A percentile compares a stretch with the other conserved stretches of the same genome.
Evolutionary conservation across 2,329 filamentous ascomycete species (phyloP).

Genomic region (Aspergillus alliaceus): DNA sequence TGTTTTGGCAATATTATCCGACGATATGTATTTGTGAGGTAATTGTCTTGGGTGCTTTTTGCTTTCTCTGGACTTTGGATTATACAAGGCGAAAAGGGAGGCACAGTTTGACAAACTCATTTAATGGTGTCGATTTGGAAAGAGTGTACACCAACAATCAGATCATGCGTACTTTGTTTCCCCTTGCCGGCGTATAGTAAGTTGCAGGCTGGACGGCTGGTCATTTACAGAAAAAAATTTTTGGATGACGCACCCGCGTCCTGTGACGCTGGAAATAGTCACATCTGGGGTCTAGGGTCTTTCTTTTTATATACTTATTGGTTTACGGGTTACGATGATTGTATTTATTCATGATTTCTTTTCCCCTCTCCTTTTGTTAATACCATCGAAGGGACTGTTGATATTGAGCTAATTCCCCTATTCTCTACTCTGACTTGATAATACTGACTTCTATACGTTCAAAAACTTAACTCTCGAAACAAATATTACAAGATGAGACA

Average conservation of each 20-base stretch:
- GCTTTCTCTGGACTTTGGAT: background rate
- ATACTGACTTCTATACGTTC: too few relatives aligned
- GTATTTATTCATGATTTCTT: background rate
- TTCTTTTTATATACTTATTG: background rate
- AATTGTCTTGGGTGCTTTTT: background rate
- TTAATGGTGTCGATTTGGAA: background rate
- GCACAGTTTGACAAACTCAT: constrained; percentile 1
- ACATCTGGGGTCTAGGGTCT: background rate
- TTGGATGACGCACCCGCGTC: background rate
- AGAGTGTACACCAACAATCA: background rate
- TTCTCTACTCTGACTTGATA: background rate
- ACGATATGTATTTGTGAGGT: background rate
- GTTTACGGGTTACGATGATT: background rate
- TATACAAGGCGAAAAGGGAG: constrained; percentile 9
- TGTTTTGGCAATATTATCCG: background rate
- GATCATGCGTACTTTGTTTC: background rate
- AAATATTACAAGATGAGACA: background rate
- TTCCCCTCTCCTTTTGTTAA: background rate
- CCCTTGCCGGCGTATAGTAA: background rate
- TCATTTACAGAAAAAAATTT: background rate
- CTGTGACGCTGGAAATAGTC: background rate
- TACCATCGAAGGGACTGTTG: background rate
- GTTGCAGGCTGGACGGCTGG: background rate
- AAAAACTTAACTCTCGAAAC: background rate
- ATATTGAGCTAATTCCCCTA: background rate